Conservation (phyloP, 2,329 filamentous ascomycete genomes). For the Ceratocystis colombiana region DNA sequence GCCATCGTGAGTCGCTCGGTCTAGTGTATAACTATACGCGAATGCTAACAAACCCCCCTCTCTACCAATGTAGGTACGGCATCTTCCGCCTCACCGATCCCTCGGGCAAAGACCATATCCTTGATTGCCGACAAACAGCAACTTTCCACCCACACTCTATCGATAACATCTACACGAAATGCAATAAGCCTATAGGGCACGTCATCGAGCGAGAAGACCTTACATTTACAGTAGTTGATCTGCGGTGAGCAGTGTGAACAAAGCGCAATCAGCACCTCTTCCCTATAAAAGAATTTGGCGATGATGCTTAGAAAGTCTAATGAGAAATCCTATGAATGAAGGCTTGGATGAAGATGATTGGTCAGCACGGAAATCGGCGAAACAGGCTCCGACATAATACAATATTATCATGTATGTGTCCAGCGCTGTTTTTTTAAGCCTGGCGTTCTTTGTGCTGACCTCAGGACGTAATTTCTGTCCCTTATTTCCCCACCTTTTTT, state of each 20-base stretch:
- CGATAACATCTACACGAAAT: constrained; percentile 67
- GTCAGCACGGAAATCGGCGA: neutral
- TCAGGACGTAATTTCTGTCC: neutral
- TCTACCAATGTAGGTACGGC: constrained; percentile 53
- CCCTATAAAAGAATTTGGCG: neutral
- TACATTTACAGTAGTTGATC: constrained; percentile 49
- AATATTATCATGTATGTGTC: neutral
- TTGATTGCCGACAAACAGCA: constrained; percentile 65
- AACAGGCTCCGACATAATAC: neutral
- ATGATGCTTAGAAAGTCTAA: neutral
- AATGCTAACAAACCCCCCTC: constrained; percentile 19
- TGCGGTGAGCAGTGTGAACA: constrained; percentile 35
- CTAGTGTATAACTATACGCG: neutral
- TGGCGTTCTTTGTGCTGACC: neutral
- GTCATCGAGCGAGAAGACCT: constrained; percentile 58
- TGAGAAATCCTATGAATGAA: neutral
- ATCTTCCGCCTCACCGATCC: constrained; percentile 91
- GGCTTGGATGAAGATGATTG: neutral
- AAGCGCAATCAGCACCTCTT: neutral
- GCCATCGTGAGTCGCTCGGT: constrained; percentile 51
- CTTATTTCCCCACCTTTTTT: neutral
- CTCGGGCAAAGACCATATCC: constrained; percentile 74
- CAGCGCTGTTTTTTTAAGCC: neutral
- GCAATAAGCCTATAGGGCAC: constrained; percentile 55
- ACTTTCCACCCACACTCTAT: constrained; percentile 69